phyloP scores from a whole-genome alignment of 768 basidiomycete genomes.

The Tulasnella sp. region DNA sequence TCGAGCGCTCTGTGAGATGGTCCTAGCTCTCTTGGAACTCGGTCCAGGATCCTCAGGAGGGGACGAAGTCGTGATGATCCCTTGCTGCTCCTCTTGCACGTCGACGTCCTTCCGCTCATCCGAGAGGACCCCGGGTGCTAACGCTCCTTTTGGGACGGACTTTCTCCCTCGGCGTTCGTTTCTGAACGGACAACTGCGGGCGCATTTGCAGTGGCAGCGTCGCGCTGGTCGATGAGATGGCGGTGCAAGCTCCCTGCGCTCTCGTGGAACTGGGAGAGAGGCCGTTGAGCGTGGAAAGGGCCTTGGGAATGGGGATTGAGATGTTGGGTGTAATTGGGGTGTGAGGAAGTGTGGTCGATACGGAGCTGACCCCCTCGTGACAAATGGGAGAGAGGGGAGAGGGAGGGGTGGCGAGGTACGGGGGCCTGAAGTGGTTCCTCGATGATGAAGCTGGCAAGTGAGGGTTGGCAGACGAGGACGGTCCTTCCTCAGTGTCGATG shows the following conservation, averaged over 20 bases:
- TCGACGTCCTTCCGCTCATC: background rate
- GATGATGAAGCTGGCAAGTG: background rate
- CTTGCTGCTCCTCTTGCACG: no score
- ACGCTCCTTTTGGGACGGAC: background rate
- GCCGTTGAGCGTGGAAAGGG: background rate
- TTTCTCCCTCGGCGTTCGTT: background rate
- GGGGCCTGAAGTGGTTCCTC: background rate
- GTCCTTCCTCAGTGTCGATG: background rate
- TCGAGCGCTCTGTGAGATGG: background rate
- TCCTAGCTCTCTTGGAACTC: background rate
- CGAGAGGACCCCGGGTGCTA: background rate
- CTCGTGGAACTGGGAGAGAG: background rate
- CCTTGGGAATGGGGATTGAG: background rate
- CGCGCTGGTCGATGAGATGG: background rate
- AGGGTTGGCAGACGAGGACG: background rate
- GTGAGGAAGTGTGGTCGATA: background rate
- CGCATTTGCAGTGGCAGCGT: background rate
- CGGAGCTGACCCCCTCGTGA: background rate
- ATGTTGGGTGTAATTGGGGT: background rate
- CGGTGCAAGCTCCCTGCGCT: background rate
- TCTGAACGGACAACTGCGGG: no score
- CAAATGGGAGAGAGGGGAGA: background rate
- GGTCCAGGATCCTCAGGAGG: no score
- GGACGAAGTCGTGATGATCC: no score
- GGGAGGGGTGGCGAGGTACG: background rate